A percentile compares a stretch with the other conserved stretches of the same genome.
Conservation (phyloP, 2,329 filamentous ascomycete genomes). For the Mycocentrospora acerina region DNA sequence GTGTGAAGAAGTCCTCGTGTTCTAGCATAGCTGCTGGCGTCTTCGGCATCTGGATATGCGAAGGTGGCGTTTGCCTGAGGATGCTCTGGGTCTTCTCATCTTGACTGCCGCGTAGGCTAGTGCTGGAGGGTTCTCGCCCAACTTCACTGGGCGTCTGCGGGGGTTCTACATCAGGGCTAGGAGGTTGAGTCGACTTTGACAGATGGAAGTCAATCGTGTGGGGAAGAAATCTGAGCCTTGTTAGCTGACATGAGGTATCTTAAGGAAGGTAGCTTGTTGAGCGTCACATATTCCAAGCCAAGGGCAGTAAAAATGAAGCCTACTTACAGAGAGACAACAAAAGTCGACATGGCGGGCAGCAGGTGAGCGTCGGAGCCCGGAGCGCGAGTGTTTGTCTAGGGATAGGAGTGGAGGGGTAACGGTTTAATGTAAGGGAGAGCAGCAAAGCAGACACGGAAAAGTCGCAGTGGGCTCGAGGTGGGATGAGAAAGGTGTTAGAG, state of each 20-base stretch:
- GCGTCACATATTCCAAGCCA: neutral
- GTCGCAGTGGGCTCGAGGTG: constrained; percentile 5
- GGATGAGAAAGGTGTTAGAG: constrained; percentile 4
- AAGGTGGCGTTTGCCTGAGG: constrained; percentile 35
- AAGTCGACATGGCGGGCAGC: constrained; percentile 56
- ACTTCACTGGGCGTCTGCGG: constrained; percentile 42
- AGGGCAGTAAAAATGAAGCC: neutral
- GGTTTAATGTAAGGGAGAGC: neutral
- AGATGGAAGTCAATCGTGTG: constrained; percentile 85
- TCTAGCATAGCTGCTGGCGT: constrained; percentile 45
- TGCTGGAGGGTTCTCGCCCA: constrained; percentile 51
- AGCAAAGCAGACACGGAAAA: constrained; percentile 1
- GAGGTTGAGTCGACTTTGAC: constrained; percentile 39
- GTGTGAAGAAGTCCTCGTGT: constrained; percentile 51
- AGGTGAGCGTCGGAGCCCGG: constrained; percentile 7
- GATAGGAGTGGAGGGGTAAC: constrained; percentile 3
- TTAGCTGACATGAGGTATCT: constrained; percentile 12
- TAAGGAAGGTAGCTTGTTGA: neutral
- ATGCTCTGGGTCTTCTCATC: constrained; percentile 41
- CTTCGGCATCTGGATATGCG: constrained; percentile 36
- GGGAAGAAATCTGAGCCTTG: constrained; percentile 73
- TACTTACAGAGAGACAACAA: constrained; percentile 61
- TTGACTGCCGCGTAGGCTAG: constrained; percentile 15
- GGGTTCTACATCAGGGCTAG: constrained; percentile 25
- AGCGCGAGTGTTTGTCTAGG: constrained; percentile 4